Evolutionary conservation across 1,284 basidiomycete species (phyloP), one percentile per base, ranked within the genome.

Genomic region (Puccinia polysora): DNA sequence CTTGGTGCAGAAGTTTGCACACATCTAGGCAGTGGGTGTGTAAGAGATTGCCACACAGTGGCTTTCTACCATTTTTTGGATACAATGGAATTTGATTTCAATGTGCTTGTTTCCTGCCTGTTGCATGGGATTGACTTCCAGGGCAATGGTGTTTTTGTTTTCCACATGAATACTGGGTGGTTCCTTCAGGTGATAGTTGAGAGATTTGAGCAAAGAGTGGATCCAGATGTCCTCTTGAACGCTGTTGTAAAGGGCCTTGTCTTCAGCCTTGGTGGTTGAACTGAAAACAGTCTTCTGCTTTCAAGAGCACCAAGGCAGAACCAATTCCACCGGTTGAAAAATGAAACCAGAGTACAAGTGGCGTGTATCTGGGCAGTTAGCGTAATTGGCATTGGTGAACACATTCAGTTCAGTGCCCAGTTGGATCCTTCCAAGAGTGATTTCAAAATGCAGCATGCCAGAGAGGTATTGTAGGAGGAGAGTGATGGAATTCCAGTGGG

Each of bases 1-100:
- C 63, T 83, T 84, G 2, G 82, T 84, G 56, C 83, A 75, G 14
- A 83, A 76, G 75, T 84, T 80, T 7, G 83, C 80, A 7, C 78
- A 28, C 55, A 82, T 82, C 2, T 81, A 78, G 0, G 74, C 58
- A 0, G 79, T 78, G 0, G 77, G 70, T 38, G 80, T 74, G 56
- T 81, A 80, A 1, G 71, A 18, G 4, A 83, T 45, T 0, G 65
- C 15, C 32, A 84, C 75, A 0, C 79, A 64, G 1, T 77, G 76
- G 0, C 74, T 53, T 1, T 76, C 75, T 1, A 84, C 78, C 0
- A 62, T 63, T 50, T 84, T 80, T 0, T 82, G 78, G 15, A 84
- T 76, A 45, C 78, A 81, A 65, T 84, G 82, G 63, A 81, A 77
- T 1, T 74, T 73, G 18, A 83, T 77, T 49, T 82, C 78, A 49